Percentiles rank a stretch among this genome's conserved stretches.
phyloP scores from a whole-genome alignment of 75 land plant genomes.

The Chamaecyparis obtusa region DNA sequence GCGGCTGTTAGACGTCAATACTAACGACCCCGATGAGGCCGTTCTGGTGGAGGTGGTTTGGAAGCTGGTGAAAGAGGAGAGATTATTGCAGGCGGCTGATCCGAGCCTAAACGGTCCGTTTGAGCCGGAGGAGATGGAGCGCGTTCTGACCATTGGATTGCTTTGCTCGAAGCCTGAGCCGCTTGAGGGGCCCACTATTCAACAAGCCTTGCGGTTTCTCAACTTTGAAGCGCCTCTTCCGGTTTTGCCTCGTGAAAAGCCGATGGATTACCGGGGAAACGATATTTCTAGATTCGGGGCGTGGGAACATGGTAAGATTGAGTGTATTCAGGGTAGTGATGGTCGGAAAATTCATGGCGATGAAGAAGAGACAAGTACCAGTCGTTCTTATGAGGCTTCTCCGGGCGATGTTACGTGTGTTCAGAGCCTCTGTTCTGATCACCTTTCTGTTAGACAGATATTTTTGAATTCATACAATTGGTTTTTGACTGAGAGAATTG shows the following conservation, averaged over 20 bases:
- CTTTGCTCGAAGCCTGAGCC: slow-evolving; percentile 60
- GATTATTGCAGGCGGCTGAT: slow-evolving; percentile 45
- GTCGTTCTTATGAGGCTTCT: background rate
- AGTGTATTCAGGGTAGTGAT: background rate
- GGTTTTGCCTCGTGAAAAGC: background rate
- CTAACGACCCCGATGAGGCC: slow-evolving; percentile 21
- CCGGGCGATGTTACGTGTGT: background rate
- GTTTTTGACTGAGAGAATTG: too few species aligned
- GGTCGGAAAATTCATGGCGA: background rate
- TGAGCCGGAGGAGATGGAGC: slow-evolving; percentile 29
- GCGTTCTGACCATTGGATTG: slow-evolving; percentile 45
- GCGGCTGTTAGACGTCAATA: slow-evolving; percentile 25
- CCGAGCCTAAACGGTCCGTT: slow-evolving; percentile 15
- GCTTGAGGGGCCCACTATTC: slow-evolving; percentile 40
- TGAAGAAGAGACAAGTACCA: background rate
- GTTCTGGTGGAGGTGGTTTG: slow-evolving; percentile 68
- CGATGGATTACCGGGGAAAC: background rate
- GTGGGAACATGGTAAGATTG: background rate
- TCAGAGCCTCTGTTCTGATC: background rate
- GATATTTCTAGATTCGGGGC: background rate
- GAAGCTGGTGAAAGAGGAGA: slow-evolving; percentile 24
- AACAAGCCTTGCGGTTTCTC: slow-evolving; percentile 39
- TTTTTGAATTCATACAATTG: too few species aligned
- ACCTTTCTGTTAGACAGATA: background rate
- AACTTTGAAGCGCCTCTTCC: background rate